These are phyloP conservation scores for Chimonanthus salicifolius DNA, from an alignment of 164 flowering plant species.

Conservation along the genomic window DNA sequence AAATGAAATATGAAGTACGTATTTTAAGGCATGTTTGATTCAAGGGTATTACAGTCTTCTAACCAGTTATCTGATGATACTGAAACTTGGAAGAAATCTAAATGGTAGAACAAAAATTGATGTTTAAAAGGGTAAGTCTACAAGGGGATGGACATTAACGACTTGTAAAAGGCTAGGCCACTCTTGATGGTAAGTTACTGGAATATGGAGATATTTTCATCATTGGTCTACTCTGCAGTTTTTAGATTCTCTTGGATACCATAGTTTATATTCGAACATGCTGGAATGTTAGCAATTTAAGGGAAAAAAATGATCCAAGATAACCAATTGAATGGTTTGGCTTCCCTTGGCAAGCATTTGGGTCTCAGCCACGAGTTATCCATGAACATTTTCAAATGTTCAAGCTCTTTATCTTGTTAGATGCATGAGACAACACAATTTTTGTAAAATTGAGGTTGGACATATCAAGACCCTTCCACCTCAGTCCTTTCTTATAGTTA, in stretches of 20 bases:
- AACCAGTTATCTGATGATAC: background rate
- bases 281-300: background rate
- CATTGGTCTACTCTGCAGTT: background rate
- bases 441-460: background rate
- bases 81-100: background rate
- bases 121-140: too few relatives aligned
- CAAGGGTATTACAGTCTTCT: background rate
- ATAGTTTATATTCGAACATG: background rate
- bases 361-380: background rate
- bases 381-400: background rate
- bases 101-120: background rate
- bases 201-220: too few relatives aligned
- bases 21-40: background rate
- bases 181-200: too few relatives aligned
- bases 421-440: background rate
- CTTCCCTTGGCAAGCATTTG: background rate
- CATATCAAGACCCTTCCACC: background rate
- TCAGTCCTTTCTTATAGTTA: background rate
- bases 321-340: background rate
- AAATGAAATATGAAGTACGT: background rate
- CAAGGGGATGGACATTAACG: too few relatives aligned
- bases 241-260: background rate
- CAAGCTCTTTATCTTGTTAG: background rate
- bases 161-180: too few relatives aligned
- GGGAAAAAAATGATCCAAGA: background rate